These are phyloP conservation scores for Cordyceps farinosa DNA, from an alignment of 2,329 filamentous ascomycete species.

Conservation along the genomic window DNA sequence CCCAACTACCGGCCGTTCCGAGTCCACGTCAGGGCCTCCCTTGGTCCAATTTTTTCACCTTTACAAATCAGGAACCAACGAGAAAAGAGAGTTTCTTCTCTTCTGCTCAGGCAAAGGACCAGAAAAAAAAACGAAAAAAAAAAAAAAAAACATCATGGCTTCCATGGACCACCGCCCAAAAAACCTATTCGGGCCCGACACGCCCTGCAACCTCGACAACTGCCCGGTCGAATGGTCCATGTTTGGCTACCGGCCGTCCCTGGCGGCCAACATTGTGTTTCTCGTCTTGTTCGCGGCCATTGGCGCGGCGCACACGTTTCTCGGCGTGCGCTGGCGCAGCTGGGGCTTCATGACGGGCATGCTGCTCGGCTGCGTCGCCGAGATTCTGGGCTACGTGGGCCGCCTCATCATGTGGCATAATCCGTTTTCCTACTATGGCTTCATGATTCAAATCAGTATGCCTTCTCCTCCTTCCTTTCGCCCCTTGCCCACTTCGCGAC, in stretches of 20 bases:
- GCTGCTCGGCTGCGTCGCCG: conserved; percentile 52
- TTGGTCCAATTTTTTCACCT: neutral
- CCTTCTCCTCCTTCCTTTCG: neutral
- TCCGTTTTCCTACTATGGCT: conserved; percentile 56
- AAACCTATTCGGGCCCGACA: conserved; percentile 39
- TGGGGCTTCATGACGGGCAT: conserved; percentile 51
- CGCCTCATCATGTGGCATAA: conserved; percentile 55
- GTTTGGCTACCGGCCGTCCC: conserved; percentile 52
- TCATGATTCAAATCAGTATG: conserved; percentile 63
- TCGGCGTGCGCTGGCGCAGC: conserved; percentile 45
- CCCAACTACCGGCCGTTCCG: neutral
- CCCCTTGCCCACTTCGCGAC: neutral
- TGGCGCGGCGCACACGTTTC: conserved; percentile 37
- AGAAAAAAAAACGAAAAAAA: neutral
- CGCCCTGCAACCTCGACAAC: conserved; percentile 45
- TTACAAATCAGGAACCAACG: neutral
- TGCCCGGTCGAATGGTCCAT: conserved; percentile 47
- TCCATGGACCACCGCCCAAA: neutral
- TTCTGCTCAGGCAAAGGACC: no score
- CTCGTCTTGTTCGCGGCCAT: conserved; percentile 46
- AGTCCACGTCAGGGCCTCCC: neutral
- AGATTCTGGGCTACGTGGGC: conserved; percentile 61
- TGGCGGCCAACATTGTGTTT: conserved; percentile 52
- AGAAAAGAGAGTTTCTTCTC: neutral
- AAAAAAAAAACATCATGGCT: neutral